phyloP scores from a whole-genome alignment of 495 filamentous ascomycete genomes.

The Xylaria scruposa region DNA sequence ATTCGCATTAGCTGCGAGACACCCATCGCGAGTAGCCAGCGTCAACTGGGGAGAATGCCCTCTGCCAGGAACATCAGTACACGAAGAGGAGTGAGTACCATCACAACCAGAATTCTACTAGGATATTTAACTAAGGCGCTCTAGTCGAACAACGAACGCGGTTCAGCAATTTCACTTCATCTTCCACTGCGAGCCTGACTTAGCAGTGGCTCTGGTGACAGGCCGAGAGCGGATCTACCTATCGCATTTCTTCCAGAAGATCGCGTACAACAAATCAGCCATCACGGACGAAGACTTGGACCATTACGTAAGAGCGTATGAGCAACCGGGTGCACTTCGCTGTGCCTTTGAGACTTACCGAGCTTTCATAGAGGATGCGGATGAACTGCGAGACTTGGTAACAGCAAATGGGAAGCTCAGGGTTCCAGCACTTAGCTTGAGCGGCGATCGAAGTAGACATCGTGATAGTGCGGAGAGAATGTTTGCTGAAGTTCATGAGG shows the following conservation, averaged over 20 bases:
- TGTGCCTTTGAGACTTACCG: conserved; percentile 50
- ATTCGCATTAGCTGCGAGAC: background rate
- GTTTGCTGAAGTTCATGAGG: conserved; percentile 45
- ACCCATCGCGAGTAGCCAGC: background rate
- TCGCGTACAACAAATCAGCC: conserved; percentile 44
- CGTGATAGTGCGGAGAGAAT: conserved; percentile 35
- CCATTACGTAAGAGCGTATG: conserved; percentile 45
- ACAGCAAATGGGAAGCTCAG: conserved; percentile 47
- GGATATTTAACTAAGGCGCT: background rate
- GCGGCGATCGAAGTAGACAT: conserved; percentile 42
- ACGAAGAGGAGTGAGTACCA: background rate
- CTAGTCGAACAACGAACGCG: conserved; percentile 35
- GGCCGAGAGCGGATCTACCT: conserved; percentile 53
- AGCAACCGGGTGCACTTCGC: conserved; percentile 49
- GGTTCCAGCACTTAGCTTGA: conserved; percentile 47
- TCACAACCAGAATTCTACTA: background rate
- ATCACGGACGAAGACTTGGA: conserved; percentile 47
- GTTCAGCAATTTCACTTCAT: conserved; percentile 52
- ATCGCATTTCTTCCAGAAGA: conserved; percentile 53
- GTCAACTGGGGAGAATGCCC: background rate
- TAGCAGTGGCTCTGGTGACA: conserved; percentile 48
- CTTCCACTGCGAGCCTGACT: conserved; percentile 51
- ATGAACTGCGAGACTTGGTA: conserved; percentile 44
- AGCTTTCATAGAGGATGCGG: conserved; percentile 30
- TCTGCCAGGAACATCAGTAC: background rate